Evolutionary conservation across 2,329 filamentous ascomycete genomes (phyloP).

Genomic region (Diaporthe sp.): DNA sequence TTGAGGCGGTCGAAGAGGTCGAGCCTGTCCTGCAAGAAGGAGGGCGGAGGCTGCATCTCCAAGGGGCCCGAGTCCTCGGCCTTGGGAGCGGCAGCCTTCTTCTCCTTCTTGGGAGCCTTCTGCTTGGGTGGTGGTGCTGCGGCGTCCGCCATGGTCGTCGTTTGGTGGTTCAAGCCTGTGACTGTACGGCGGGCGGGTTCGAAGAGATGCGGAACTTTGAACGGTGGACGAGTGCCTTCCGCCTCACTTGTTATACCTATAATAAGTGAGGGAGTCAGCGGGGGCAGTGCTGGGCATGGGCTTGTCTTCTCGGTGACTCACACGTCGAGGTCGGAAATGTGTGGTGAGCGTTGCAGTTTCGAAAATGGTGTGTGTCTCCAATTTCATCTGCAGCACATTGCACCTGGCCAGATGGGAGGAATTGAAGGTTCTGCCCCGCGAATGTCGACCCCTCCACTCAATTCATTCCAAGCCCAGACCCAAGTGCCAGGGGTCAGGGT

Average conservation of each 20-base stretch:
- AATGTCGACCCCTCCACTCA: slow-evolving; percentile 35
- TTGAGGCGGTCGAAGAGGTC: slow-evolving; percentile 91
- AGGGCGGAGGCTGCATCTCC: slow-evolving; percentile 71
- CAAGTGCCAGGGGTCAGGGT: slow-evolving; percentile 24
- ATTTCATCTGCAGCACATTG: slow-evolving; percentile 25
- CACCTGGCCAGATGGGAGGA: slow-evolving; percentile 29
- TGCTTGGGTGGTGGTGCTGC: slow-evolving; percentile 41
- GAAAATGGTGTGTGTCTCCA: slow-evolving; percentile 40
- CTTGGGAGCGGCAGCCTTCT: slow-evolving; percentile 59
- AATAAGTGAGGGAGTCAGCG: background rate
- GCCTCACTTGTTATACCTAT: slow-evolving; percentile 19
- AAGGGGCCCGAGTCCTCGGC: slow-evolving; percentile 58
- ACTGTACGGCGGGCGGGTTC: background rate
- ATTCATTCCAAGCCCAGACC: background rate
- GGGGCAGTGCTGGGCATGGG: slow-evolving; percentile 7
- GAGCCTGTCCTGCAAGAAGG: slow-evolving; percentile 87
- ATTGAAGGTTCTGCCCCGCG: slow-evolving; percentile 39
- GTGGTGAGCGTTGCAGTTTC: slow-evolving; percentile 21
- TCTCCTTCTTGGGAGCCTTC: slow-evolving; percentile 62
- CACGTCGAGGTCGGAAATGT: slow-evolving; percentile 3
- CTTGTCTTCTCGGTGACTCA: slow-evolving; percentile 32
- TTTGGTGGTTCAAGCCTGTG: background rate
- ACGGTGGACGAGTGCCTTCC: background rate
- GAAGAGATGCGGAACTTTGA: background rate
- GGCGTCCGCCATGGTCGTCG: slow-evolving; percentile 37